These are phyloP conservation scores for Mycena rosella DNA, from an alignment of 768 basidiomycete species.

Conservation along the genomic window DNA sequence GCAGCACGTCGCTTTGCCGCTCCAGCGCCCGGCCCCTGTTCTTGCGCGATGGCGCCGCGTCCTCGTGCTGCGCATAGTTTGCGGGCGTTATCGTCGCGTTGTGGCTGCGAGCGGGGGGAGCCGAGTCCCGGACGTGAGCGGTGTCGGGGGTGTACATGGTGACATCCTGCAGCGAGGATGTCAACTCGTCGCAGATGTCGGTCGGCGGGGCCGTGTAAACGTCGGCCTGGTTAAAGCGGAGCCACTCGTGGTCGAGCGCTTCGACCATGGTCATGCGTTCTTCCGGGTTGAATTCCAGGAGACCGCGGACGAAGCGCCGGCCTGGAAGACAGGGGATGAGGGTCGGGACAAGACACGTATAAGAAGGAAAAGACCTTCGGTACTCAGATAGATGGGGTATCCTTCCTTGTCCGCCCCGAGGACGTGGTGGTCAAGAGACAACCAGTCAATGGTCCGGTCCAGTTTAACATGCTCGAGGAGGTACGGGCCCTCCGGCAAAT, in stretches of 20 bases:
- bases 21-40: slow-evolving; percentile 48
- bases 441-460: slow-evolving; percentile 3
- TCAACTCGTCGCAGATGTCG: slow-evolving; percentile 1
- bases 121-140: not conserved
- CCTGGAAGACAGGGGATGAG: slow-evolving; percentile 52
- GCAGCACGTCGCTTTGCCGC: slow-evolving; percentile 60
- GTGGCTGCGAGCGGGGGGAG: not conserved
- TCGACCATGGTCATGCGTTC: slow-evolving; percentile 76
- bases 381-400: slow-evolving; percentile 42
- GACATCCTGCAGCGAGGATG: slow-evolving; percentile 1
- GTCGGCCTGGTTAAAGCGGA: slow-evolving; percentile 49
- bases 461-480: not conserved
- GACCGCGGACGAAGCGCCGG: slow-evolving; percentile 70
- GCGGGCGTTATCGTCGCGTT: not conserved
- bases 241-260: slow-evolving; percentile 84
- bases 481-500: not conserved
- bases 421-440: not conserved
- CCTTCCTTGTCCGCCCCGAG: slow-evolving; percentile 16
- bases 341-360: slow-evolving; percentile 53
- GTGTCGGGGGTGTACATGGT: not conserved
- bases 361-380: slow-evolving; percentile 3
- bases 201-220: not conserved
- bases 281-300: slow-evolving; percentile 74
- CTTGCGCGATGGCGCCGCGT: slow-evolving; percentile 35
- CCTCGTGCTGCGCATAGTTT: slow-evolving; percentile 1